A percentile compares a stretch with the other conserved stretches of the same genome.
Conservation (phyloP, 495 filamentous ascomycete species). For the Penicillium longicatenatum region DNA sequence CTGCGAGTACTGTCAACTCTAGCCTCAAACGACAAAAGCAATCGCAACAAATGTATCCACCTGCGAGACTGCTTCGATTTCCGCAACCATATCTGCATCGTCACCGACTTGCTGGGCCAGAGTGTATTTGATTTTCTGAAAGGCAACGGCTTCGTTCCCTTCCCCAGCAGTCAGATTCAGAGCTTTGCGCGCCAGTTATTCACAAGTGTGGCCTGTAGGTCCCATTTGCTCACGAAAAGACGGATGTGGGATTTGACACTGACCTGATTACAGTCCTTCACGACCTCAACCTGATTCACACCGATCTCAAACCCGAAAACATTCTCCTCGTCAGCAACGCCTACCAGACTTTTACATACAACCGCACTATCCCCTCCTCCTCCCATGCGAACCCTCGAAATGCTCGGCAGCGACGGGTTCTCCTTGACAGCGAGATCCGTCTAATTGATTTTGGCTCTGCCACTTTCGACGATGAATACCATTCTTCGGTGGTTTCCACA, state of each 20-base stretch:
- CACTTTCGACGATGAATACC: slow-evolving; percentile 97
- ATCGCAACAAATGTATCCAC: slow-evolving; percentile 96
- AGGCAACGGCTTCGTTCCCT: slow-evolving; percentile 89
- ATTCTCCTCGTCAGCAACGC: slow-evolving; percentile 87
- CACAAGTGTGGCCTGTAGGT: slow-evolving; percentile 96
- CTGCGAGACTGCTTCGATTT: slow-evolving; percentile 97
- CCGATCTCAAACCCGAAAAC: slow-evolving; percentile 97
- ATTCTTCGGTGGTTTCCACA: slow-evolving; percentile 95
- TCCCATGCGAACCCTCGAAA: slow-evolving; percentile 73
- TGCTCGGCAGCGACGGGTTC: slow-evolving; percentile 81
- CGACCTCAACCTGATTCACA: slow-evolving; percentile 97
- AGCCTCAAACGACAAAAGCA: slow-evolving; percentile 83
- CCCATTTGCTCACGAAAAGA: not conserved
- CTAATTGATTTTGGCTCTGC: slow-evolving; percentile 98
- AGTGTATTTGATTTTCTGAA: slow-evolving; percentile 99
- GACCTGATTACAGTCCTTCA: slow-evolving; percentile 71
- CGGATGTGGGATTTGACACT: slow-evolving; percentile 5
- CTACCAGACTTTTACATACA: slow-evolving; percentile 97
- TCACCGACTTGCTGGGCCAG: slow-evolving; percentile 93
- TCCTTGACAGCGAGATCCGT: slow-evolving; percentile 94
- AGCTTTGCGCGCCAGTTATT: slow-evolving; percentile 93
- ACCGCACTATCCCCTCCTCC: slow-evolving; percentile 89
- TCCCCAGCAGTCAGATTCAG: slow-evolving; percentile 99
- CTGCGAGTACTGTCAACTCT: slow-evolving; percentile 89
- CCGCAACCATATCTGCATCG: slow-evolving; percentile 97